Percentiles rank a stretch among this genome's conserved stretches.
Evolutionary conservation across 179 eudicot species (phyloP).

Genomic region (Amaranthus tricolor): DNA sequence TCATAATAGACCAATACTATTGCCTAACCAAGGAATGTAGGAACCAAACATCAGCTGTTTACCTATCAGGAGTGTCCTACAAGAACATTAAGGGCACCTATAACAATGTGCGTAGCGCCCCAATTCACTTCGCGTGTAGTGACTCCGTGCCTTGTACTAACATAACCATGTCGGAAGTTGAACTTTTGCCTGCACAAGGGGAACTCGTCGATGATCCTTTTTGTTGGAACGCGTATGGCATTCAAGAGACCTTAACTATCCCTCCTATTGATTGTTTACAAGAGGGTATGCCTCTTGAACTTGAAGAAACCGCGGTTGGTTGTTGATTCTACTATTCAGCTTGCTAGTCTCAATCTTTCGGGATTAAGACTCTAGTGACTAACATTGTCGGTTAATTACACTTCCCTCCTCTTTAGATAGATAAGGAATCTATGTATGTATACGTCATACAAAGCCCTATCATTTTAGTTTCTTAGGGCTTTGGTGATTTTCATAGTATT

Average conservation of each 20-base stretch:
- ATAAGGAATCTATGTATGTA: slow-evolving; percentile 17
- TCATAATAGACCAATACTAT: slow-evolving; percentile 90
- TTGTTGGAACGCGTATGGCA: slow-evolving; percentile 93
- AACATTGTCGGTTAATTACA: not conserved
- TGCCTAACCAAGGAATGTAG: slow-evolving; percentile 71
- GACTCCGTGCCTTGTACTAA: slow-evolving; percentile 83
- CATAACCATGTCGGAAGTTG: slow-evolving; percentile 88
- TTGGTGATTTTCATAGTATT: not conserved
- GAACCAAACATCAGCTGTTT: slow-evolving; percentile 86
- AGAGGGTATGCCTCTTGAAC: slow-evolving; percentile 66
- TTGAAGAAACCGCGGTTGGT: slow-evolving; percentile 25
- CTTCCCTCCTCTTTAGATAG: not conserved
- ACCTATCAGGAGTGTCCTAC: slow-evolving; percentile 68
- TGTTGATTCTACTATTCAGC: slow-evolving; percentile 8
- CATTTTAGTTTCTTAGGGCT: slow-evolving; percentile 17
- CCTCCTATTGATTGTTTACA: slow-evolving; percentile 88
- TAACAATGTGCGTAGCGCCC: slow-evolving; percentile 72
- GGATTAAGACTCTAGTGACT: not conserved
- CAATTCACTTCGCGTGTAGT: slow-evolving; percentile 93
- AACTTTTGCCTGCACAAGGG: slow-evolving; percentile 74
- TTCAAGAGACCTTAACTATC: slow-evolving; percentile 76
- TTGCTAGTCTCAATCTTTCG: no score
- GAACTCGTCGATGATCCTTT: slow-evolving; percentile 81
- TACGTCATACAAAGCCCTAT: slow-evolving; percentile 22
- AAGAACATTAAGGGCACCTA: slow-evolving; percentile 93